These are phyloP conservation scores for Perkinsus chesapeaki DNA, from an alignment of 169 alveolate species.

Conservation along the genomic window DNA sequence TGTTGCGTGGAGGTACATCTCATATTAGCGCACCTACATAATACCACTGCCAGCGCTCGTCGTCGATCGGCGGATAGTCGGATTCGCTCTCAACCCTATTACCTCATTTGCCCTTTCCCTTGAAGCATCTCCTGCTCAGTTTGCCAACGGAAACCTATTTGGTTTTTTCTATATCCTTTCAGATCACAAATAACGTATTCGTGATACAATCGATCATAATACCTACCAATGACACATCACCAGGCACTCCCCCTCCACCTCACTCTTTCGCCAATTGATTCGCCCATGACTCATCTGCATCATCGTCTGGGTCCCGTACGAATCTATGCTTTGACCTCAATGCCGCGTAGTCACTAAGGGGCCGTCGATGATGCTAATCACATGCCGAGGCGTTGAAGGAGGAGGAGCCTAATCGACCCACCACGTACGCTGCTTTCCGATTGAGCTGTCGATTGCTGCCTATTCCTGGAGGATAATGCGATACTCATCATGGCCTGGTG, in stretches of 20 bases:
- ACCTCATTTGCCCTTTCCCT: conserved; percentile 4
- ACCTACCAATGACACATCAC: neutral
- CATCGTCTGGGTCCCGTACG: neutral
- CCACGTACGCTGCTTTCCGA: neutral
- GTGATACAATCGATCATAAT: neutral
- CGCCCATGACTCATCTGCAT: neutral
- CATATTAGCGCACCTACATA: neutral
- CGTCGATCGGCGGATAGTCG: neutral
- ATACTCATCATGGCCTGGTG: neutral
- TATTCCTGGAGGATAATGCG: neutral
- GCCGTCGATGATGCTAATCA: neutral
- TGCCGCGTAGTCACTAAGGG: neutral
- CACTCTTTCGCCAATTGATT: neutral
- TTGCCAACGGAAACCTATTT: conserved; percentile 2
- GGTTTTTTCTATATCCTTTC: neutral
- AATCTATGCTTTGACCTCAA: neutral
- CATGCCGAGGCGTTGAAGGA: too few relatives aligned
- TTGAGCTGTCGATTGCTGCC: neutral
- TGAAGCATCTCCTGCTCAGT: neutral
- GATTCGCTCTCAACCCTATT: too few relatives aligned
- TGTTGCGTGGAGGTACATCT: neutral
- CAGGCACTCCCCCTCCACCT: neutral
- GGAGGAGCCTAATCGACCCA: too few relatives aligned
- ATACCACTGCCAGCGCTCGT: too few relatives aligned
- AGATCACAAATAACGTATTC: neutral